These are phyloP conservation scores for Aurifilum marmelostoma DNA, from an alignment of 2,329 filamentous ascomycete species.

Conservation along the genomic window DNA sequence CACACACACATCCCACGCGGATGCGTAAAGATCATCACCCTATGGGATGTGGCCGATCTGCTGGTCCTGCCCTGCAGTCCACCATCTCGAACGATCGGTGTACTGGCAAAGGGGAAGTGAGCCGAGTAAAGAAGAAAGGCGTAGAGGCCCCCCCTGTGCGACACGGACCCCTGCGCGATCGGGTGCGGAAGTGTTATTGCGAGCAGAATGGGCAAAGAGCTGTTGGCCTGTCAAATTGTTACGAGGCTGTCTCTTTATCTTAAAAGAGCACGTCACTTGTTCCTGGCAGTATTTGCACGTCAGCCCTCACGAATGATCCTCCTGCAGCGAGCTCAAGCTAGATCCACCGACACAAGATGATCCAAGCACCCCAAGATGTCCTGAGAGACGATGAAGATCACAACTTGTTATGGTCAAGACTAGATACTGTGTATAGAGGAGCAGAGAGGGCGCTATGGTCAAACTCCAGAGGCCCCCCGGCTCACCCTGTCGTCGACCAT, in stretches of 20 bases:
- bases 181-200: background rate
- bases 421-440: too few relatives aligned
- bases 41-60: background rate
- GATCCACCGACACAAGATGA: background rate
- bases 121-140: too few relatives aligned
- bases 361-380: background rate
- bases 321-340: background rate
- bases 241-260: background rate
- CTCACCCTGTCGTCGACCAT: constrained; percentile 18
- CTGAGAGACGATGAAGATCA: background rate
- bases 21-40: background rate
- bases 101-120: background rate
- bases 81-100: background rate
- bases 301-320: background rate
- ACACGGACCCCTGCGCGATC: background rate
- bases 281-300: background rate
- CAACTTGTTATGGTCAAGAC: constrained; percentile 4
- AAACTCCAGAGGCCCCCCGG: constrained; percentile 4
- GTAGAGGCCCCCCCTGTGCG: background rate
- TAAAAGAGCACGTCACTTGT: too few relatives aligned
- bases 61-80: background rate
- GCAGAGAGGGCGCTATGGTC: background rate
- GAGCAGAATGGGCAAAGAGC: background rate
- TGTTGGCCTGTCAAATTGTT: background rate
- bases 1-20: background rate